Conservation (phyloP, 2,329 filamentous ascomycete species). For the Saccharata proteae region DNA sequence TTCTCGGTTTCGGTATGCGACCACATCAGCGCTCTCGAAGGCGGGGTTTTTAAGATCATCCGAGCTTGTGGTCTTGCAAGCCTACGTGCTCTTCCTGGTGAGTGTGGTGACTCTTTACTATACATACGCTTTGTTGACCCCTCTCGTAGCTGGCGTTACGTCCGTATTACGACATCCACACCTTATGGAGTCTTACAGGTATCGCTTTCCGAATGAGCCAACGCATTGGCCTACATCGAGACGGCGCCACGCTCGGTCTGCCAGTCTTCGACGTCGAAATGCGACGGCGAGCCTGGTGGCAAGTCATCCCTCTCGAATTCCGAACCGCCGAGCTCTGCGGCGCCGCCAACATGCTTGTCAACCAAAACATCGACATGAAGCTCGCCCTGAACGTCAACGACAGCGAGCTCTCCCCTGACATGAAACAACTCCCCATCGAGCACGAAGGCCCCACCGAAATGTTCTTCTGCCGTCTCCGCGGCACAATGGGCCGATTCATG, state of each 20-base stretch:
- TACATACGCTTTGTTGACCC: too few relatives aligned
- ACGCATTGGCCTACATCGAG: slow-evolving; percentile 49
- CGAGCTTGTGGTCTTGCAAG: slow-evolving; percentile 55
- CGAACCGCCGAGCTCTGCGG: slow-evolving; percentile 44
- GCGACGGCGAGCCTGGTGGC: slow-evolving; percentile 50
- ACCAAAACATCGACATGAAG: slow-evolving; percentile 30
- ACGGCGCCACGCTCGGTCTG: slow-evolving; percentile 40
- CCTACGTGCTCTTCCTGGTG: slow-evolving; percentile 55
- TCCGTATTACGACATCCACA: slow-evolving; percentile 34
- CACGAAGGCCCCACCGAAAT: slow-evolving; percentile 35
- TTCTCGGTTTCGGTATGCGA: slow-evolving; percentile 43
- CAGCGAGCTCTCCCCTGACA: slow-evolving; percentile 30
- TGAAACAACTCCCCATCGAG: slow-evolving; percentile 31
- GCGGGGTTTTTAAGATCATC: slow-evolving; percentile 54
- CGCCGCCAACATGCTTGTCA: slow-evolving; percentile 29
- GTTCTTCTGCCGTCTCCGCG: slow-evolving; percentile 35
- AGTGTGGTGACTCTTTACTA: too few relatives aligned
- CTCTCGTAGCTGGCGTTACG: slow-evolving; percentile 30
- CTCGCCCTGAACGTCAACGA: slow-evolving; percentile 45
- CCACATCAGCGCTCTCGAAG: slow-evolving; percentile 54
- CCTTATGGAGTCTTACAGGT: slow-evolving; percentile 53
- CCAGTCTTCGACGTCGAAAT: slow-evolving; percentile 47
- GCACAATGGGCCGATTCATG: slow-evolving; percentile 30
- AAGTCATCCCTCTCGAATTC: slow-evolving; percentile 49
- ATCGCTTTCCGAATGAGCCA: slow-evolving; percentile 49